Percentiles rank a stretch among this genome's conserved stretches.
Conservation (phyloP, 257 asterid species). For the Marsdenia floribunda region DNA sequence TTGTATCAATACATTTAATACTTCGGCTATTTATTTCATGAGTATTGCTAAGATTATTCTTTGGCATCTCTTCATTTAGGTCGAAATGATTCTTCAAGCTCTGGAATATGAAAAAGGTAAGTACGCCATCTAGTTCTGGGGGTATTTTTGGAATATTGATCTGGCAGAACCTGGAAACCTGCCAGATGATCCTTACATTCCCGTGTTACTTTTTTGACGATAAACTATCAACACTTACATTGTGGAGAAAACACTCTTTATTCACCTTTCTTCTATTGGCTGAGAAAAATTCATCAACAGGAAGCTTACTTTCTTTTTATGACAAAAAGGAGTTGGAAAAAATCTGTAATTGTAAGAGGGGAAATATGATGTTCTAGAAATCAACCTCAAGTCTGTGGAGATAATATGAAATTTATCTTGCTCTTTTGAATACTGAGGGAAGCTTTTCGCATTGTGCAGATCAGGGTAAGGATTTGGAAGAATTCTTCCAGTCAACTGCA, state of each 20-base stretch:
- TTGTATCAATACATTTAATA: neutral
- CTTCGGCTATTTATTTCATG: neutral
- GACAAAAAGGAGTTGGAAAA: neutral
- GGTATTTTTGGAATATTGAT: neutral
- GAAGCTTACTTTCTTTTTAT: neutral
- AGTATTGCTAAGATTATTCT: constrained; percentile 1
- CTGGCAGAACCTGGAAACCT: neutral
- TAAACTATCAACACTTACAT: neutral
- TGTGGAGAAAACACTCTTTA: neutral
- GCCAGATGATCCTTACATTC: neutral
- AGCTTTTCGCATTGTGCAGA: constrained; percentile 39
- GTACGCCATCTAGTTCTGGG: neutral
- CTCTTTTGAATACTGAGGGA: neutral
- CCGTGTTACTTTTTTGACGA: neutral
- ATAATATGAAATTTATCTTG: neutral
- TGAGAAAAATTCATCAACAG: neutral
- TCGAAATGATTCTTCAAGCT: constrained; percentile 99
- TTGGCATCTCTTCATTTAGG: constrained; percentile 39
- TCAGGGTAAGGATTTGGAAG: constrained; percentile 81
- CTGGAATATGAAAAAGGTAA: constrained; percentile 89
- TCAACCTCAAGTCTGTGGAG: neutral
- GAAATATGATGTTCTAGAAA: neutral
- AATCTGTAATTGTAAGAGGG: neutral
- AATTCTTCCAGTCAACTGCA: constrained; percentile 86
- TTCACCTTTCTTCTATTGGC: neutral